A percentile compares a stretch with the other conserved stretches of the same genome.
phyloP scores from a whole-genome alignment of 2,329 filamentous ascomycete species.

The Phyllosticta ampelicida region DNA sequence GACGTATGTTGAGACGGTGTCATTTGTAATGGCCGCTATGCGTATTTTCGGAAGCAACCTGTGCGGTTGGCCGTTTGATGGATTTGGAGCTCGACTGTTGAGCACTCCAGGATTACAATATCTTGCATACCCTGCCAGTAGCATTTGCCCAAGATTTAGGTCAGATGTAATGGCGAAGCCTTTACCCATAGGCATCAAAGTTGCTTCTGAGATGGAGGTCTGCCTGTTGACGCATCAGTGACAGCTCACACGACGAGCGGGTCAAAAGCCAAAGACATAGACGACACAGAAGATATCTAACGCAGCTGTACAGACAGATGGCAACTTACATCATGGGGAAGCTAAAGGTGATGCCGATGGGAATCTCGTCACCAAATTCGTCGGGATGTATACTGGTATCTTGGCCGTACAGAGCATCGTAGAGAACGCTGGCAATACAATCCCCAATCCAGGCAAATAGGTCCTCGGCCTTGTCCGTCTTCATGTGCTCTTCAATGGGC shows the following conservation, averaged over 20 bases:
- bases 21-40: constrained; percentile 69
- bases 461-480: constrained; percentile 62
- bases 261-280: constrained; percentile 12
- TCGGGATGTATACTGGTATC: constrained; percentile 19
- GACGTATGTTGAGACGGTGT: constrained; percentile 68
- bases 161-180: constrained; percentile 54
- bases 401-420: constrained; percentile 41
- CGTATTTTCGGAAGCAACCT: constrained; percentile 53
- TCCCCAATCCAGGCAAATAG: constrained; percentile 74
- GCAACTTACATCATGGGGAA: constrained; percentile 49
- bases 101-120: constrained; percentile 35
- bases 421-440: constrained; percentile 64
- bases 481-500: constrained; percentile 63
- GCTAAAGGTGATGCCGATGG: constrained; percentile 59
- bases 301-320: constrained; percentile 1
- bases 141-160: constrained; percentile 49
- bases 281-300: not conserved
- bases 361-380: constrained; percentile 36
- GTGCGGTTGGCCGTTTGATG: constrained; percentile 11
- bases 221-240: constrained; percentile 32
- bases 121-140: constrained; percentile 48
- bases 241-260: constrained; percentile 3
- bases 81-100: constrained; percentile 16
- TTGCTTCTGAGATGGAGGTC: constrained; percentile 50
- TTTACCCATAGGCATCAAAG: constrained; percentile 59